phyloP scores from a whole-genome alignment of 345 rosid genomes.

The Boechera divaricarpa region DNA sequence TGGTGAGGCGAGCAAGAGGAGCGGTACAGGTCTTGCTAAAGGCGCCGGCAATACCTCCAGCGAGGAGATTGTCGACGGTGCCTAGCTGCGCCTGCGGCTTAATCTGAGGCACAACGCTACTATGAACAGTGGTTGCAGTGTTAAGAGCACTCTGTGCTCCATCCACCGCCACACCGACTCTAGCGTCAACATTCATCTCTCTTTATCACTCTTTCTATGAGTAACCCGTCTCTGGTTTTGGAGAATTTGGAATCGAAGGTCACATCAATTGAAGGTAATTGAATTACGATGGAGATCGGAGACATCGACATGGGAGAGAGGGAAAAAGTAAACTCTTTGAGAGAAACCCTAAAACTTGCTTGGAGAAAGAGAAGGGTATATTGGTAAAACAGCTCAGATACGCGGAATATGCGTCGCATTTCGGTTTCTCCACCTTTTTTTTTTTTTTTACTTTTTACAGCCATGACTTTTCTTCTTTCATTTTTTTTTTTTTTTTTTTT shows the following conservation, averaged over 20 bases:
- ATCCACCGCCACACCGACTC: constrained; percentile 80
- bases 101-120: constrained; percentile 50
- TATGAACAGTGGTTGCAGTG: constrained; percentile 63
- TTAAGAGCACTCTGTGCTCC: constrained; percentile 72
- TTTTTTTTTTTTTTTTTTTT: background rate
- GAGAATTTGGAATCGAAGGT: constrained; percentile 12
- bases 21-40: constrained; percentile 98
- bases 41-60: constrained; percentile 97
- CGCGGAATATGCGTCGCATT: constrained; percentile 31
- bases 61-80: constrained; percentile 61
- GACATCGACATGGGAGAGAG: constrained; percentile 43
- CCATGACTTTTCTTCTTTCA: too few relatives aligned
- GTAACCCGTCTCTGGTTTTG: constrained; percentile 27
- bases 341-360: constrained; percentile 44
- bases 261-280: constrained; percentile 34
- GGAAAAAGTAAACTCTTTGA: constrained; percentile 12
- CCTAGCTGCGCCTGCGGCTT: constrained; percentile 58
- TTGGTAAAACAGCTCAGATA: constrained; percentile 26
- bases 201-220: constrained; percentile 2
- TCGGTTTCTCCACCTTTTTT: background rate
- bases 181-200: constrained; percentile 65
- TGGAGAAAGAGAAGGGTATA: constrained; percentile 35
- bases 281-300: constrained; percentile 32
- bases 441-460: too few relatives aligned
- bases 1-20: constrained; percentile 95